Conservation (phyloP, 129 eudicot species). For the Lonicera japonica region DNA sequence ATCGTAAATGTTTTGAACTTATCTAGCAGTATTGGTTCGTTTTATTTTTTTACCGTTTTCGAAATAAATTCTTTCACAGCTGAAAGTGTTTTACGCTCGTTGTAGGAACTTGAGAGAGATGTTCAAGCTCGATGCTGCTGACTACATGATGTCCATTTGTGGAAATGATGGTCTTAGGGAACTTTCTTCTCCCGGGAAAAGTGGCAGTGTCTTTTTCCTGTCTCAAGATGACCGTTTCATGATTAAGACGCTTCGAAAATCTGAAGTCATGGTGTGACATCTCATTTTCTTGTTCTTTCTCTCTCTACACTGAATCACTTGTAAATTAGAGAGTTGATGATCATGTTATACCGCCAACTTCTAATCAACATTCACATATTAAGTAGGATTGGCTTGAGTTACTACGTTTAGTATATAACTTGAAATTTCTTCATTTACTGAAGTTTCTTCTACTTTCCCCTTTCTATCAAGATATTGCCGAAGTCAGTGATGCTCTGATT, state of each 20-base stretch:
- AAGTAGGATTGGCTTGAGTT: too few species aligned
- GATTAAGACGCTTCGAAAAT: conserved; percentile 85
- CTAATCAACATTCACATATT: too few species aligned
- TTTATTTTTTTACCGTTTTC: background rate
- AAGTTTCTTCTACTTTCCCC: background rate
- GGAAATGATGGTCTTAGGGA: conserved; percentile 97
- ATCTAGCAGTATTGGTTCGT: background rate
- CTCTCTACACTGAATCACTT: background rate
- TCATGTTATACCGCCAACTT: too few species aligned
- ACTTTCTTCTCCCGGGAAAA: conserved; percentile 96
- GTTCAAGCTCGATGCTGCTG: conserved; percentile 96
- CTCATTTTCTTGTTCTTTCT: background rate
- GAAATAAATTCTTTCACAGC: background rate
- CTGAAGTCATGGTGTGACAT: conserved; percentile 82
- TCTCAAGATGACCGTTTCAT: conserved; percentile 98
- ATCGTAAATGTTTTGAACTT: background rate
- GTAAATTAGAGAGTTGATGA: too few species aligned
- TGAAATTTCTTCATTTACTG: background rate
- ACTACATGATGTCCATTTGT: conserved; percentile 96
- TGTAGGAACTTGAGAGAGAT: conserved; percentile 82
- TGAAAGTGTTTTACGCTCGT: background rate
- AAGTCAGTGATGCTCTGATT: conserved; percentile 1
- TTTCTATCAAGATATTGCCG: conserved; percentile 3
- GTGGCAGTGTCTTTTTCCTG: conserved; percentile 94
- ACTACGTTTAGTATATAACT: too few species aligned